A percentile compares a stretch with the other conserved stretches of the same genome.
Evolutionary conservation across 1,284 basidiomycete species (phyloP).

Genomic region (Garcileccinum viscosum): DNA sequence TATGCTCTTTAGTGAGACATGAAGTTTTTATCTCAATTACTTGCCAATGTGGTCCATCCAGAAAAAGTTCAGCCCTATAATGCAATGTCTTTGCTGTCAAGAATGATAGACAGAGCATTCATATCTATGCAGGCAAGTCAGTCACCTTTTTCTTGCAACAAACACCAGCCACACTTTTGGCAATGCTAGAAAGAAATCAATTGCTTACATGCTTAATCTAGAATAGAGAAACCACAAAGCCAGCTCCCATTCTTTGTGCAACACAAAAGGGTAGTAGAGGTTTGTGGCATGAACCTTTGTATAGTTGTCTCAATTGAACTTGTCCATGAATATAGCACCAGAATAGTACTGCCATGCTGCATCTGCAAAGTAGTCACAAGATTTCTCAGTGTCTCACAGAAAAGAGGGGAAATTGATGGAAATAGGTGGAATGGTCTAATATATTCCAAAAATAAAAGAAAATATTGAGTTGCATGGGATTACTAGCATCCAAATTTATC

Average conservation of each 20-base stretch:
- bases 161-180: not conserved
- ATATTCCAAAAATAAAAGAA: too few species aligned
- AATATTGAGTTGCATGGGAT: not conserved
- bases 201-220: not conserved
- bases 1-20: not conserved
- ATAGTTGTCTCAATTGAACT: not conserved
- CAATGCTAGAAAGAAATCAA: not conserved
- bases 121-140: not conserved
- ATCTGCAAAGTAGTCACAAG: not conserved
- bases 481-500: not conserved
- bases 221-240: too few species aligned
- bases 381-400: not conserved
- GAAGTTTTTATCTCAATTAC: not conserved
- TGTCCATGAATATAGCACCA: not conserved
- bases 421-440: not conserved
- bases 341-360: not conserved
- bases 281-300: not conserved
- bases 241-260: not conserved
- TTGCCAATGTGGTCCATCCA: not conserved
- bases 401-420: not conserved
- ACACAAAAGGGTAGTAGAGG: not conserved
- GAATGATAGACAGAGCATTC: not conserved
- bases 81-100: not conserved
- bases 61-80: not conserved
- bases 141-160: not conserved